Evolutionary conservation across 139 green algal species (phyloP).

Genomic region (Volvox africanus): DNA sequence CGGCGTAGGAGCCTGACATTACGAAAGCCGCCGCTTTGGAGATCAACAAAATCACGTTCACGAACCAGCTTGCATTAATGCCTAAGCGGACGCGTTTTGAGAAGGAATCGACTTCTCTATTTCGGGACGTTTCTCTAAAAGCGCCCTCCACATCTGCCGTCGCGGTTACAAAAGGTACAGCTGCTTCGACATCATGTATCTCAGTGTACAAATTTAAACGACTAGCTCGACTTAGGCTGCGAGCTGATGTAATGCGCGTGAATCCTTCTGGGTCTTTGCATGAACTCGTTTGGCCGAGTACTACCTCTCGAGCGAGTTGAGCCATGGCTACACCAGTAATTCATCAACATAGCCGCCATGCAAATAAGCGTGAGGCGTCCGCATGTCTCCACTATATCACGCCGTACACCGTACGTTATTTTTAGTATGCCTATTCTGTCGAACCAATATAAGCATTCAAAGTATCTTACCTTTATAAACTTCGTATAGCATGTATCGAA

Average conservation of each 20-base stretch:
- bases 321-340: background rate
- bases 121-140: background rate
- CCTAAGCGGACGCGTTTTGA: slow-evolving; percentile 37
- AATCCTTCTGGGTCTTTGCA: background rate
- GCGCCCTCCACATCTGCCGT: background rate
- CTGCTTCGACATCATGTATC: background rate
- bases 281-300: background rate
- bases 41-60: slow-evolving; percentile 53
- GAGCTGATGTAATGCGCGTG: background rate
- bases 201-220: no score
- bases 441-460: no score
- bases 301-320: slow-evolving; percentile 7
- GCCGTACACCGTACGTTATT: no score
- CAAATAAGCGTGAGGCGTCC: no score
- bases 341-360: background rate
- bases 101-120: background rate
- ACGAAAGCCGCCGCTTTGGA: background rate
- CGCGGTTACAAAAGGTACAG: background rate
- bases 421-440: no score
- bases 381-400: no score
- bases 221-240: background rate
- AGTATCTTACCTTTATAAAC: no score
- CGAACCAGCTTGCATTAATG: slow-evolving; percentile 49
- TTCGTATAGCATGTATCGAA: no score
- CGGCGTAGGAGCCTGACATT: slow-evolving; percentile 56